Conservation (phyloP, 2,329 filamentous ascomycete species). For the Neospermospora avenae region DNA sequence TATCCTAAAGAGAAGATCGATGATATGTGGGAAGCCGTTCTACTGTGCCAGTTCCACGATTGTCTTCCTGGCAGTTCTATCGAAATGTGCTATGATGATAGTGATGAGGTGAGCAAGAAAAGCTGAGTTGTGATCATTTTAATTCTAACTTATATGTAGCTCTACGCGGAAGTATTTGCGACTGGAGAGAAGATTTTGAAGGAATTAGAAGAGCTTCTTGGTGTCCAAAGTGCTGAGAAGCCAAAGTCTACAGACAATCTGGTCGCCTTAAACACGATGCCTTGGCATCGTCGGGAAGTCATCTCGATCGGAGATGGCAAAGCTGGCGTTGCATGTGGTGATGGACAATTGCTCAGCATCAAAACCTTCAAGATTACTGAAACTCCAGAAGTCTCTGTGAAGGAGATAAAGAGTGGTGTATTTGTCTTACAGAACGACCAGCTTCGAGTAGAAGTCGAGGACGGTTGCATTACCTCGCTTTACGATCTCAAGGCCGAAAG, state of each 20-base stretch:
- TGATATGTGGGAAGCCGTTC: conserved; percentile 87
- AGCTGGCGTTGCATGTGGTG: conserved; percentile 54
- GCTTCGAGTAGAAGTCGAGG: conserved; percentile 67
- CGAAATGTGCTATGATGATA: conserved; percentile 98
- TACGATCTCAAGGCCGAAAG: conserved; percentile 70
- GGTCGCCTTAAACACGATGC: conserved; percentile 77
- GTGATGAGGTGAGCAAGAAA: conserved; percentile 60
- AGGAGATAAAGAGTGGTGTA: conserved; percentile 53
- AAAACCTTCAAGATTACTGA: conserved; percentile 47
- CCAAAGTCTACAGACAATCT: conserved; percentile 45
- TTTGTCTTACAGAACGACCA: conserved; percentile 80
- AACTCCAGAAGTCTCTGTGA: conserved; percentile 50
- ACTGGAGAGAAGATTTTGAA: conserved; percentile 70
- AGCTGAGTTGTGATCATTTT: neutral
- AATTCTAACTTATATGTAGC: conserved; percentile 41
- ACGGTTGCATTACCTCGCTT: conserved; percentile 79
- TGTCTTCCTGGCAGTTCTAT: conserved; percentile 93
- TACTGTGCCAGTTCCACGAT: conserved; percentile 97
- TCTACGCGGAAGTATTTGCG: conserved; percentile 80
- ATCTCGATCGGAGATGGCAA: conserved; percentile 56
- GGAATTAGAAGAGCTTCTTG: conserved; percentile 66
- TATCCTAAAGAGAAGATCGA: conserved; percentile 96
- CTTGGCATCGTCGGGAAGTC: conserved; percentile 77
- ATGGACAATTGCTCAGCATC: conserved; percentile 50
- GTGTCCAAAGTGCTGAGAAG: conserved; percentile 49